A percentile compares a stretch with the other conserved stretches of the same genome.
These are phyloP conservation scores for Austroboletus eburneus DNA, from an alignment of 768 basidiomycete genomes.

Conservation along the genomic window DNA sequence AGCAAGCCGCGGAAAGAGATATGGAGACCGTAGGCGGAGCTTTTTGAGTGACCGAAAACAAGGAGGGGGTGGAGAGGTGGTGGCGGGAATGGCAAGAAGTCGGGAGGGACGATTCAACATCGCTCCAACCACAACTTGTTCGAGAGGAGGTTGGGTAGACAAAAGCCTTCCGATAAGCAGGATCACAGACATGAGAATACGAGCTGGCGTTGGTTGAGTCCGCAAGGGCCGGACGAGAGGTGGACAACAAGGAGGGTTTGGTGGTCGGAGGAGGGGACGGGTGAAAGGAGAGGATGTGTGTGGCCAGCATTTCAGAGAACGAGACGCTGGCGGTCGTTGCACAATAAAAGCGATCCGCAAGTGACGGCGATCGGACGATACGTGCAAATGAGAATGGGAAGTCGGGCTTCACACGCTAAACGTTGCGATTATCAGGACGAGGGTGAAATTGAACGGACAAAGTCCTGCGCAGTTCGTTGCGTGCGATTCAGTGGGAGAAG, in stretches of 20 bases:
- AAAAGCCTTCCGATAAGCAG: conserved; percentile 6
- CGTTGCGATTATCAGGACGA: conserved; percentile 22
- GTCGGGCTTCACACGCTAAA: conserved; percentile 5
- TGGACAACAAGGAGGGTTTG: not conserved
- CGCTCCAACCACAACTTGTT: conserved; percentile 10
- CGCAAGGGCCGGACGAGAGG: conserved; percentile 18
- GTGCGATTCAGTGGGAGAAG: conserved; percentile 8
- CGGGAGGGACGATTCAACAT: not conserved
- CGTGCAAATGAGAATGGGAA: conserved; percentile 9
- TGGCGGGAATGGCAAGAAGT: conserved; percentile 5
- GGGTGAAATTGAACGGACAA: conserved; percentile 21
- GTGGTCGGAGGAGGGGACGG: not conserved
- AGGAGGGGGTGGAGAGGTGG: conserved; percentile 8
- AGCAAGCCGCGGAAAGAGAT: conserved; percentile 34
- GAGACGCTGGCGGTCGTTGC: conserved; percentile 5
- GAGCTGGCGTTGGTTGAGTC: conserved; percentile 25
- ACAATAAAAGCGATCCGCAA: conserved; percentile 8
- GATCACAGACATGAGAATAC: conserved; percentile 5
- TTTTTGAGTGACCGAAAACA: conserved; percentile 26
- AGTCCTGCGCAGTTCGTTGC: conserved; percentile 29
- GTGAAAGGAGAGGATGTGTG: conserved; percentile 6
- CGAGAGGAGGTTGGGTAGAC: conserved; percentile 20
- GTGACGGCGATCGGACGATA: conserved; percentile 5
- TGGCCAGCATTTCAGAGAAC: conserved; percentile 17
- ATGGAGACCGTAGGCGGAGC: conserved; percentile 38